phyloP scores from a whole-genome alignment of 139 green algal genomes.

The Yamagishiella unicocca region DNA sequence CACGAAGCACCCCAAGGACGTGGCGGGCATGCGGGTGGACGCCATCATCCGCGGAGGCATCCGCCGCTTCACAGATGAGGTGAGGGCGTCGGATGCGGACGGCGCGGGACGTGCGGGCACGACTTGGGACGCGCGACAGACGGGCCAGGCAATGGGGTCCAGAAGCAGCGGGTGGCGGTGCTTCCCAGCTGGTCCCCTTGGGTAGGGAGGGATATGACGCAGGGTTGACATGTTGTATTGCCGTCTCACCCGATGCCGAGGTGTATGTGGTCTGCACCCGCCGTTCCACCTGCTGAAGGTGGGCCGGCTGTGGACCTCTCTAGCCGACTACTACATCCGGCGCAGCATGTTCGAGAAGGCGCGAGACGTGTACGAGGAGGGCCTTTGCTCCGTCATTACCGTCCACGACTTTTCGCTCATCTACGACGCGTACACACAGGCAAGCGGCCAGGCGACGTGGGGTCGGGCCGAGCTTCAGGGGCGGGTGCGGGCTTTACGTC shows the following conservation, averaged over 20 bases:
- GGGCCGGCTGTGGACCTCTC: constrained; percentile 93
- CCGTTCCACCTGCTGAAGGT: constrained; percentile 82
- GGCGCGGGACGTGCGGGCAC: no score
- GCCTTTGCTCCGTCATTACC: constrained; percentile 85
- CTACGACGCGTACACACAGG: constrained; percentile 95
- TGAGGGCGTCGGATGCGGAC: constrained; percentile 36
- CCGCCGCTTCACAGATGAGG: constrained; percentile 92
- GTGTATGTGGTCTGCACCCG: no score
- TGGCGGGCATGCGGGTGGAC: constrained; percentile 80
- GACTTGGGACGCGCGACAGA: no score
- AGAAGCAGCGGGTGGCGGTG: no score
- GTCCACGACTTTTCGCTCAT: constrained; percentile 96
- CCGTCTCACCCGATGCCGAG: no score
- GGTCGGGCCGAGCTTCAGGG: no score
- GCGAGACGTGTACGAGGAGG: constrained; percentile 98
- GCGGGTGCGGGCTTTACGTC: no score
- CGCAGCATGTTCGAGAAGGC: constrained; percentile 94
- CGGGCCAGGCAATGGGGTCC: no score
- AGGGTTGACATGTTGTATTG: no score
- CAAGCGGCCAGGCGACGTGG: no score
- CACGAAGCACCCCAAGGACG: constrained; percentile 87
- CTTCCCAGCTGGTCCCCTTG: no score
- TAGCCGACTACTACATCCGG: constrained; percentile 99
- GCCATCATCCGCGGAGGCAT: constrained; percentile 89
- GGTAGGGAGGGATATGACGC: no score